Conservation (phyloP, 306 rosid genomes). For the Mimosa bimucronata region DNA sequence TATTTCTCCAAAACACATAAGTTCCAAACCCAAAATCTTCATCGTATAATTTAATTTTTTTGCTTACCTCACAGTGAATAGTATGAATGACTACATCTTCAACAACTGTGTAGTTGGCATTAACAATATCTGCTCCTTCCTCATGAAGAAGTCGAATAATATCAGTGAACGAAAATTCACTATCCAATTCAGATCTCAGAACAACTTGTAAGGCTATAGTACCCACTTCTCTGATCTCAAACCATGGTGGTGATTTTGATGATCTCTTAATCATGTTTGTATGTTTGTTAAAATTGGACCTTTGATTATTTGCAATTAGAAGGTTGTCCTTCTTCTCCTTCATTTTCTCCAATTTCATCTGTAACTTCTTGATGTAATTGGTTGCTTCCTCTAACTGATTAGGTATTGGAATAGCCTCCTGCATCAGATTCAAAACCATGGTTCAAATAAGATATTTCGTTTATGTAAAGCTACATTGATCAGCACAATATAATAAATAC, state of each 20-base stretch:
- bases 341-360: conserved; percentile 62
- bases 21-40: not conserved
- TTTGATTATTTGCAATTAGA: conserved; percentile 39
- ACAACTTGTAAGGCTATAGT: conserved; percentile 48
- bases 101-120: conserved; percentile 55
- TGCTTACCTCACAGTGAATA: conserved; percentile 59
- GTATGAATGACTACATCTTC: conserved; percentile 55
- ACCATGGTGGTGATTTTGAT: conserved; percentile 47
- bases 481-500: not conserved
- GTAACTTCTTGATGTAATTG: conserved; percentile 65
- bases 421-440: conserved; percentile 14
- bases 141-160: conserved; percentile 59
- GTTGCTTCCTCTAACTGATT: conserved; percentile 70
- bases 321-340: conserved; percentile 57
- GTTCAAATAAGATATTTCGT: not conserved
- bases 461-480: not conserved
- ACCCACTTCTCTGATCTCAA: conserved; percentile 66
- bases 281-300: not conserved
- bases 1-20: not conserved
- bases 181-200: conserved; percentile 61
- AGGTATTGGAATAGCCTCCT: conserved; percentile 53
- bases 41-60: not conserved
- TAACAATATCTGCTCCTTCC: conserved; percentile 62
- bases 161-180: conserved; percentile 54
- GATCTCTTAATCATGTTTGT: not conserved